These are phyloP conservation scores for Musa acuminata DNA, from an alignment of 176 grass and related monocot genomes.

Conservation along the genomic window DNA sequence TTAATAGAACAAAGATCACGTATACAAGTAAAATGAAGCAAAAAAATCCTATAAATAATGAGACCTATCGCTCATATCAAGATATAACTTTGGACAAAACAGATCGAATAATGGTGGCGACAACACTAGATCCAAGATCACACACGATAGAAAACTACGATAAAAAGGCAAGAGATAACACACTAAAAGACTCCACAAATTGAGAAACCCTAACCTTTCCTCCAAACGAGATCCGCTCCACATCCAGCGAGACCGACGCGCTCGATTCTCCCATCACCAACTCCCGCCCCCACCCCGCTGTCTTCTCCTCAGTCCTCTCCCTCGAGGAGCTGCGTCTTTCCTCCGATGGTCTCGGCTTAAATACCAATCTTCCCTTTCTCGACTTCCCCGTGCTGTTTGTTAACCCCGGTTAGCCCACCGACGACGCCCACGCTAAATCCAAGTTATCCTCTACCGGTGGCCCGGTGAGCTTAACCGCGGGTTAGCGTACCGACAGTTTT, in stretches of 20 bases:
- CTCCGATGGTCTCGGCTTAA: background rate
- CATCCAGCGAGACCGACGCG: constrained; percentile 13
- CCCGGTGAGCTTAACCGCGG: background rate
- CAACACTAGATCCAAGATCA: background rate
- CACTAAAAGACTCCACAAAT: constrained; percentile 11
- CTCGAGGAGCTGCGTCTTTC: background rate
- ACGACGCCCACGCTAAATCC: background rate
- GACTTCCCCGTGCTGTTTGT: background rate
- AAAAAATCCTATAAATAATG: background rate
- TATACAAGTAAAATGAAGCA: background rate
- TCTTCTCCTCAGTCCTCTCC: background rate
- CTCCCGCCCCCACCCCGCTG: background rate
- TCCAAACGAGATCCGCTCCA: constrained; percentile 58
- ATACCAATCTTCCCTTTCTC: background rate
- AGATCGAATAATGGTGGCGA: background rate
- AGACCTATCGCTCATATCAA: background rate
- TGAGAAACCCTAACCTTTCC: constrained; percentile 47
- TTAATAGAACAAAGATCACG: too few species aligned
- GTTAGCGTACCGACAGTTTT: background rate
- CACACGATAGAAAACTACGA: background rate
- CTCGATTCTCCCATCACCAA: constrained; percentile 3
- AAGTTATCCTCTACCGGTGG: background rate
- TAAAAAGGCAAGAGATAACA: background rate
- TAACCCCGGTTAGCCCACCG: background rate
- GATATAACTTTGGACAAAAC: too few species aligned